phyloP scores from a whole-genome alignment of 495 filamentous ascomycete genomes.

The Penicillium coffeae region DNA sequence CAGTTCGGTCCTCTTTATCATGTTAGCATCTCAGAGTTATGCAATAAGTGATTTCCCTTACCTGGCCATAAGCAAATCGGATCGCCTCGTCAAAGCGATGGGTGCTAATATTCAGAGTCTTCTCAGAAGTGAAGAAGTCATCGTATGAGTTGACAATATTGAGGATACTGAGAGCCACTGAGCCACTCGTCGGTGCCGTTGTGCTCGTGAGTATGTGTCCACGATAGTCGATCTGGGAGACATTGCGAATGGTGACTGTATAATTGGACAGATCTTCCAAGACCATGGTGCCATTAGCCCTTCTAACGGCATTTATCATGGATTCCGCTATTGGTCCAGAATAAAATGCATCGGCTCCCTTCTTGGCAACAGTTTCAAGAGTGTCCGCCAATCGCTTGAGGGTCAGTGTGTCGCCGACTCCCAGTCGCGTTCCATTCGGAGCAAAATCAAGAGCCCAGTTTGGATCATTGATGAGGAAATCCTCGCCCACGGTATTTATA shows the following conservation, averaged over 20 bases:
- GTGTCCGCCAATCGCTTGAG: constrained; percentile 75
- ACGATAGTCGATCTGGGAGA: constrained; percentile 65
- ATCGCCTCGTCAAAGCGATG: constrained; percentile 85
- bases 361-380: constrained; percentile 65
- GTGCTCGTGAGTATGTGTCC: constrained; percentile 64
- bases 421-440: constrained; percentile 67
- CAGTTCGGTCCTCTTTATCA: constrained; percentile 53
- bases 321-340: constrained; percentile 66
- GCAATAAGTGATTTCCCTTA: no score
- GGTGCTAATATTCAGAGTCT: constrained; percentile 55
- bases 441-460: constrained; percentile 86
- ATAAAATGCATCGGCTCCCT: constrained; percentile 75
- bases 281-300: constrained; percentile 75
- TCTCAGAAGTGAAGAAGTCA: constrained; percentile 48
- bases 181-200: constrained; percentile 69
- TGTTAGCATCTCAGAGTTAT: constrained; percentile 4
- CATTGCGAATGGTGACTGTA: constrained; percentile 54
- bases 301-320: constrained; percentile 62
- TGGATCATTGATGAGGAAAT: constrained; percentile 70
- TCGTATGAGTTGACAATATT: constrained; percentile 76
- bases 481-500: constrained; percentile 24
- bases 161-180: constrained; percentile 65
- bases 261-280: constrained; percentile 72
- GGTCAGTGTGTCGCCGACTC: constrained; percentile 71
- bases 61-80: constrained; percentile 76